Evolutionary conservation across 2,329 filamentous ascomycete species (phyloP).

Genomic region (Cordyceps militaris): DNA sequence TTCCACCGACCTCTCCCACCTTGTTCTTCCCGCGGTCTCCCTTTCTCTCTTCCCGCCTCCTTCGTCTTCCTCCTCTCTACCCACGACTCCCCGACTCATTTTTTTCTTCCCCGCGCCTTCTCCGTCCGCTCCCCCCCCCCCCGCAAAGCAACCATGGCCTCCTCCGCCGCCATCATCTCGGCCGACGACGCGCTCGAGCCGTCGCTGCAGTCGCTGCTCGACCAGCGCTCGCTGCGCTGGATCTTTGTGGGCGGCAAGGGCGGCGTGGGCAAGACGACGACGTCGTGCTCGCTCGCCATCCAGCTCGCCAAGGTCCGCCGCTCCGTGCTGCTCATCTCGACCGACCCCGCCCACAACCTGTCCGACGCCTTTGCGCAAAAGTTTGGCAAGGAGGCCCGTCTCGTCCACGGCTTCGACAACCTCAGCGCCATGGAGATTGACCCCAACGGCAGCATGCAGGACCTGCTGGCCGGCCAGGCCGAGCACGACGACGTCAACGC

Average conservation of each 20-base stretch:
- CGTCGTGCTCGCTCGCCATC: conserved; percentile 95
- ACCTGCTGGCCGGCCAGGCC: conserved; percentile 71
- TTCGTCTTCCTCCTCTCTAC: background rate
- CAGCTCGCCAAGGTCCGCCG: conserved; percentile 93
- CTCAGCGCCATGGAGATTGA: conserved; percentile 99
- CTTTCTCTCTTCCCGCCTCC: background rate
- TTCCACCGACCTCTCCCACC: background rate
- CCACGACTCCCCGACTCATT: background rate
- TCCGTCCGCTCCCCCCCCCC: background rate
- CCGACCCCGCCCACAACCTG: conserved; percentile 95
- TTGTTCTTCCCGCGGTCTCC: background rate
- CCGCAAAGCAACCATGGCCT: conserved; percentile 34
- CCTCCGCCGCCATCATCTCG: conserved; percentile 31
- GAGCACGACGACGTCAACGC: conserved; percentile 59
- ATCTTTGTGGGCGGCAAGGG: conserved; percentile 99
- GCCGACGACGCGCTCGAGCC: conserved; percentile 76
- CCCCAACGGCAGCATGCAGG: conserved; percentile 95
- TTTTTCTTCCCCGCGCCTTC: background rate
- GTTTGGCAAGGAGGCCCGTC: conserved; percentile 95
- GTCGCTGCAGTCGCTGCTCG: conserved; percentile 86
- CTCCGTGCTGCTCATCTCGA: conserved; percentile 95
- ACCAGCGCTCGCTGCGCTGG: conserved; percentile 94
- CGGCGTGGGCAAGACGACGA: conserved; percentile 98
- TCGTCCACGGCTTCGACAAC: conserved; percentile 87
- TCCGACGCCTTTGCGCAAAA: conserved; percentile 98